Base-by-base conservation (phyloP, 768 basidiomycete genomes). In the Leucocoprinus leucothites region DNA sequence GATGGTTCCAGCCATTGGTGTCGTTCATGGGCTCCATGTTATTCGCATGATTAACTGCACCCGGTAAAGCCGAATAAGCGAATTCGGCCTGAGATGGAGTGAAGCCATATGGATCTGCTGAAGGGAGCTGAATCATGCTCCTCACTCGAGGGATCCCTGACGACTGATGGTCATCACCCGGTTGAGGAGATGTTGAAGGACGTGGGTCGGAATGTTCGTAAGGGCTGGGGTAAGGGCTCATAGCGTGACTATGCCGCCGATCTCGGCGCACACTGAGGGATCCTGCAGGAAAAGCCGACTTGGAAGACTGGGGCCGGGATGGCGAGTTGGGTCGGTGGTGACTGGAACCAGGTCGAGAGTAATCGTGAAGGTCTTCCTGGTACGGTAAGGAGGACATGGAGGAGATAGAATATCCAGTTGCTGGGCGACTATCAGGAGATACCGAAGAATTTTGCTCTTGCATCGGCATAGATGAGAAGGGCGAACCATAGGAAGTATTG, bases 141-240 rank as follows among this genome's bases (percentile, higher is more conserved):
- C 89, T 80, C 53, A 87, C 86, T 53, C 89, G 84, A 59, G 87
- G 87, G 59, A 91, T 78, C 21, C 69, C 74, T 13, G 67, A 63
- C 9, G 72, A 69, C 51, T 73, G 73, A 61, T 81, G 77, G 44
- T 78, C 76, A 40, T 81, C 86, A 53, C 79, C 71, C 24, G 86
- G 86, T 61, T 87, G 85, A 18, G 87, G 87, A 9, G 85, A 86
- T 22, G 86, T 83, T 52, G 86, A 87, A 1, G 84, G 85, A 38
- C 87, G 81, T 58, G 82, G 79, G 36, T 79, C 81, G 43, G 79
- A 74, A 52, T 85, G 81, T 57, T 84, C 85, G 69, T 92, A 93
- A 43, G 90, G 89, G 58, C 84, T 86, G 16, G 91, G 91, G 69
- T 93, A 93, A 11, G 91, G 91, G 63, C 85, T 88, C 78, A 93